These are phyloP conservation scores for Xylaria sp. DNA, from an alignment of 2,329 filamentous ascomycete species.

Conservation along the genomic window DNA sequence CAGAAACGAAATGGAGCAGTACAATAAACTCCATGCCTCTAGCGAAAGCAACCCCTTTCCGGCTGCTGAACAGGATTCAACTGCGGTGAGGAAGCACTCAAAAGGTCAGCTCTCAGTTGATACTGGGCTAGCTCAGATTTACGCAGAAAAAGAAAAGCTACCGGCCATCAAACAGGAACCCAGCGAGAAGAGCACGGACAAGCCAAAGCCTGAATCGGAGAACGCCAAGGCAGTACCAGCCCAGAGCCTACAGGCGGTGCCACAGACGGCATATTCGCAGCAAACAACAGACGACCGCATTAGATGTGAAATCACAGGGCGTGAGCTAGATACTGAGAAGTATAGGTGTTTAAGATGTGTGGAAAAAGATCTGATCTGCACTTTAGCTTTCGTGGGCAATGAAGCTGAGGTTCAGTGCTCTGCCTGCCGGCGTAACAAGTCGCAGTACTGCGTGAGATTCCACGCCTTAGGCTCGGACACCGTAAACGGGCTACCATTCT, in stretches of 20 bases:
- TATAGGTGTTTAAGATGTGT: constrained; percentile 42
- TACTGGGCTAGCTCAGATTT: constrained; percentile 24
- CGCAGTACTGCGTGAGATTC: constrained; percentile 41
- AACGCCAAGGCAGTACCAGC: constrained; percentile 10
- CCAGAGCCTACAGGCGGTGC: background rate
- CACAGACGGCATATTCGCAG: background rate
- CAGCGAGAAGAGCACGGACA: background rate
- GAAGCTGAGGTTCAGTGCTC: constrained; percentile 39
- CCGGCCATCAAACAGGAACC: constrained; percentile 13
- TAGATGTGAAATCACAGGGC: constrained; percentile 37
- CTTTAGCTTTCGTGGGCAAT: constrained; percentile 39
- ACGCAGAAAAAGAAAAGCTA: constrained; percentile 18
- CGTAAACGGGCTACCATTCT: background rate
- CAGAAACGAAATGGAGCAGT: constrained; percentile 10
- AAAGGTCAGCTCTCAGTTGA: constrained; percentile 32
- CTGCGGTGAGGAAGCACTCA: background rate
- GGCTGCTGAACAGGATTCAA: background rate
- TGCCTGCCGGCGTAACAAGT: constrained; percentile 39
- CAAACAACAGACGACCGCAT: background rate
- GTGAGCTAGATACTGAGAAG: no score
- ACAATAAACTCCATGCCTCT: background rate
- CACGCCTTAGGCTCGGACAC: background rate
- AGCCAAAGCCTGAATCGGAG: background rate
- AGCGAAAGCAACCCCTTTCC: background rate
- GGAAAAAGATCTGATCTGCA: constrained; percentile 44